phyloP scores from a whole-genome alignment of 495 filamentous ascomycete genomes.

The Hyaloscypha finlandica region DNA sequence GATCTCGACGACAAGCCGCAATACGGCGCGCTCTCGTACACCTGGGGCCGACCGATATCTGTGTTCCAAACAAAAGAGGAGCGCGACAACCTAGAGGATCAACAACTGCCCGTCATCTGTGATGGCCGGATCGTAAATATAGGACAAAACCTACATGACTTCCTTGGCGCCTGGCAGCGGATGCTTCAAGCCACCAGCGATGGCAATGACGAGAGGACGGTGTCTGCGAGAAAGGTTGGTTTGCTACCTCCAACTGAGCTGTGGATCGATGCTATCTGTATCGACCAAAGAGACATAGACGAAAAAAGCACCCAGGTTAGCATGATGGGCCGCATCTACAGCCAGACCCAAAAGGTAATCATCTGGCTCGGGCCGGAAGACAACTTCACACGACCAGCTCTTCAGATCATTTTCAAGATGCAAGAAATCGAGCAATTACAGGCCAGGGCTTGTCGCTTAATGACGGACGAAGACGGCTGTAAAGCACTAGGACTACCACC shows the following conservation, averaged over 20 bases:
- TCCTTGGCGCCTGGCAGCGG: neutral
- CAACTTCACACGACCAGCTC: neutral
- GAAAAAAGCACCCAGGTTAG: constrained; percentile 8
- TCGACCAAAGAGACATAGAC: constrained; percentile 6
- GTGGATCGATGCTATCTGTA: constrained; percentile 10
- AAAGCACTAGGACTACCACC: constrained; percentile 1
- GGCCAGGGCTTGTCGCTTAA: neutral
- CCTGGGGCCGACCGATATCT: constrained; percentile 1
- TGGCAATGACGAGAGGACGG: neutral
- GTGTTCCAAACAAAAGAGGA: neutral
- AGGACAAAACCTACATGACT: neutral
- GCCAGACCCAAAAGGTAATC: neutral
- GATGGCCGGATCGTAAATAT: neutral
- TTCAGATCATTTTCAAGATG: constrained; percentile 5
- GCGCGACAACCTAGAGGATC: neutral
- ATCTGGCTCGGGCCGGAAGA: neutral
- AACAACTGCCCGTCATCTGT: neutral
- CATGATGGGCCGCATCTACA: constrained; percentile 6
- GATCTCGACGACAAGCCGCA: neutral
- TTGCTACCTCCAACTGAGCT: neutral
- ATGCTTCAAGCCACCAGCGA: neutral
- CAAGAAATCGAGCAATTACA: neutral
- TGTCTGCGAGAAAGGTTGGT: neutral
- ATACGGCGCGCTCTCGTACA: constrained; percentile 1
- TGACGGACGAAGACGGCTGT: neutral